These are phyloP conservation scores for Jacaranda mimosifolia DNA, from an alignment of 257 asterid species.

Conservation along the genomic window DNA sequence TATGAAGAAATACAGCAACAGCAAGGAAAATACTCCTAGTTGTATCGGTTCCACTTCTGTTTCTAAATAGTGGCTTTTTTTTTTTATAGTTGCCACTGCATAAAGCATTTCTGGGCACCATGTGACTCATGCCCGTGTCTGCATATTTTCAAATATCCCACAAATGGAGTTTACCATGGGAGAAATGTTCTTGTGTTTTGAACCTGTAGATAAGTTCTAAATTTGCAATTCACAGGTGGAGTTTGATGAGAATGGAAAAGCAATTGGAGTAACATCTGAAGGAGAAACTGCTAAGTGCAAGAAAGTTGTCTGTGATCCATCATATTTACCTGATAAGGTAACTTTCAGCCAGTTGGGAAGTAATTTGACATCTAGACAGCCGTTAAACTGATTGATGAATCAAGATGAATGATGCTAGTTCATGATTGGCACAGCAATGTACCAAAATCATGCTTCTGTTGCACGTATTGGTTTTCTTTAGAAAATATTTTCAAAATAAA, in stretches of 20 bases:
- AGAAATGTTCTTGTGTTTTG: conserved; percentile 9
- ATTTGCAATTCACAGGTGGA: conserved; percentile 67
- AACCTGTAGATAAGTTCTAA: neutral
- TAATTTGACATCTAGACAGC: neutral
- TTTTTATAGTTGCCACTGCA: no score
- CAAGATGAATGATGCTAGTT: neutral
- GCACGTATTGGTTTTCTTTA: conserved; percentile 23
- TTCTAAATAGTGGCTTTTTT: no score
- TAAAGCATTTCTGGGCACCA: no score
- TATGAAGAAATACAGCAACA: no score
- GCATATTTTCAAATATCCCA: neutral
- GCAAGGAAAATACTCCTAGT: no score
- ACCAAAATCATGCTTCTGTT: neutral
- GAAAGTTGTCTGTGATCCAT: conserved; percentile 97
- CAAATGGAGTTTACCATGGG: neutral
- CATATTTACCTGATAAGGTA: conserved; percentile 89
- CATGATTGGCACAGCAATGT: neutral
- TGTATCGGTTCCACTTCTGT: no score
- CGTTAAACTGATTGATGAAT: neutral
- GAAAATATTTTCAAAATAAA: no score
- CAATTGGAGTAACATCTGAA: conserved; percentile 90
- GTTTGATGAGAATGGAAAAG: conserved; percentile 81
- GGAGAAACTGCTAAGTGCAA: conserved; percentile 99
- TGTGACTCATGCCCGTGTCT: no score
- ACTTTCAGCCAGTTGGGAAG: neutral